Percentiles rank a stretch among this genome's conserved stretches.
Conservation (phyloP, 495 filamentous ascomycete species). For the Hypomontagnella submonticulosa region DNA sequence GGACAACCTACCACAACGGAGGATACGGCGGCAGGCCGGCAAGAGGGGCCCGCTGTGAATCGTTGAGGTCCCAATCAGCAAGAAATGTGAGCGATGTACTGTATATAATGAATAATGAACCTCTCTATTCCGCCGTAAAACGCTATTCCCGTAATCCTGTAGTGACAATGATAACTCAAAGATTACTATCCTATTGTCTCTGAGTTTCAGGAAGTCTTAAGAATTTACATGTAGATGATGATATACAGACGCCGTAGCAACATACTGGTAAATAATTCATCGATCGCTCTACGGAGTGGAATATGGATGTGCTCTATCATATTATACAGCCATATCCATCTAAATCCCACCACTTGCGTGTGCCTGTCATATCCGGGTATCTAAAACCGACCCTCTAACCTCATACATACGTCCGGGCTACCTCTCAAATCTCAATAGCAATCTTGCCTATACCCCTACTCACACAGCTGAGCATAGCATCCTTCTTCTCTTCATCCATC, state of each 20-base stretch:
- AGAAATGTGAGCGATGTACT: not conserved
- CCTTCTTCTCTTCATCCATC: constrained; percentile 56
- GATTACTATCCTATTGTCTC: no score
- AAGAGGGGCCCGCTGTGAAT: not conserved
- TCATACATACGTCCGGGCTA: not conserved
- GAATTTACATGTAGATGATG: no score
- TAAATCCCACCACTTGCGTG: no score
- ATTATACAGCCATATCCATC: no score
- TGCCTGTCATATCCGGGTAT: no score
- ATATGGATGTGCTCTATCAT: no score
- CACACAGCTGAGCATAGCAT: constrained; percentile 59
- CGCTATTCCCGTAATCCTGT: no score
- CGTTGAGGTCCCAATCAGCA: not conserved
- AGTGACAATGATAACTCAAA: no score
- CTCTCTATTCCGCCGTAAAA: not conserved
- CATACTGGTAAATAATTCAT: no score
- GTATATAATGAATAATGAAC: not conserved
- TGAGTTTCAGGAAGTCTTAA: no score
- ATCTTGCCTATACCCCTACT: constrained; percentile 60
- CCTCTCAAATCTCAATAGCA: constrained; percentile 54
- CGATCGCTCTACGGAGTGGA: no score
- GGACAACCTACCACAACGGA: not conserved
- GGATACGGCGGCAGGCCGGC: not conserved
- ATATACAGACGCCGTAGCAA: no score
- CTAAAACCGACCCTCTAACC: not conserved